Base-by-base conservation (phyloP, 1,284 basidiomycete species). In the Tilletia horrida region DNA sequence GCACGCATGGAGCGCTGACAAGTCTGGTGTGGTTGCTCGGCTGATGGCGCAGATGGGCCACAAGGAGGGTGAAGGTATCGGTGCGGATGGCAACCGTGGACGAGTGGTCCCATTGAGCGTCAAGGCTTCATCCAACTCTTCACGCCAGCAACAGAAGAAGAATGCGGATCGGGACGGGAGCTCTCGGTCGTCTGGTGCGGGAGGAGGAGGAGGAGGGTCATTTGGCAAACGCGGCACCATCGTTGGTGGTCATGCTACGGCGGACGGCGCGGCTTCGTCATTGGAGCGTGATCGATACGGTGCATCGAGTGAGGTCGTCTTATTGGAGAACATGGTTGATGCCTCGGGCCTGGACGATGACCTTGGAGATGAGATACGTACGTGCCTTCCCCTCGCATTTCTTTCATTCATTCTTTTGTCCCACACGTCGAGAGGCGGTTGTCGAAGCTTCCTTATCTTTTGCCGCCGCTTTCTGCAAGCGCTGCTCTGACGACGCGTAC, bases 41-140 rank as follows among this genome's bases (percentile, higher is more conserved):
- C 67, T 80, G 13, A 77, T 81, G 78, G 50, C 65, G 0, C 62
- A 68, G 64, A 69, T 75, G 50, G 79, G 79, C 31, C 74, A 76
- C 67, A 64, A 67, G n/a, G 45, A 73, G 23, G 78, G 79, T 9
- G 66, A 70, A 62, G 79, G 77, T 9, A 62, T 81, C 31, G 79
- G 79, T n/a, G 71, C 76, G 0, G 72, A 73, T 14, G 73, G 75
- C 0, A 75, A 72, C 59, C 71, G 73, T 29, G 79, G 78, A 8
- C 77, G 79, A 18, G 1, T 66, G 2, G 47, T 65, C 4, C 78
- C 79, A 2, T 66, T 81, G 66, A 14, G 40, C 27, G 31, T 7
- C 63, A 63, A 16, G 71, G 74, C 29, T 44, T 73, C 14, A 71
- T 68, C 57, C 13, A 42, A 18, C 62, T 69, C 45, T 57, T 35